Evolutionary conservation across 2,329 filamentous ascomycete genomes (phyloP), one percentile per base, ranked within the genome.

Genomic region (Dactylonectria estremocensis): DNA sequence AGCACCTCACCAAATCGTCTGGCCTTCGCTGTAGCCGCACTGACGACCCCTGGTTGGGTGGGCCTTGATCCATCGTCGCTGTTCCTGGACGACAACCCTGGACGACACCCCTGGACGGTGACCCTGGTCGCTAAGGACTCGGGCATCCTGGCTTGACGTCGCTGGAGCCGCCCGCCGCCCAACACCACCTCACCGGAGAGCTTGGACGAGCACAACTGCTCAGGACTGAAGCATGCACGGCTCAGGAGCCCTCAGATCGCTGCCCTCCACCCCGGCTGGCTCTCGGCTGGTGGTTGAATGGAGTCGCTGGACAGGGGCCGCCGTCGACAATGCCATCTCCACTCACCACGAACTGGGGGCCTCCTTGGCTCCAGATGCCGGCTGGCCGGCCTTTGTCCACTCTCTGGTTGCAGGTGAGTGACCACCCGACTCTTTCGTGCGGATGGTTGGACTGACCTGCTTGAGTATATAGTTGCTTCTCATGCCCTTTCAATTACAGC

Each of bases 401-500:
- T 43, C 14, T 43, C 5, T 43, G 68, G 68, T 54, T 60, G 24
- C 56, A 56, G 60, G 61, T 35, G 28, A 64, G 48, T 37, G 35
- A 57, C 55, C 61, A 65, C 40, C 59, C 49, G 43, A 46, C 28
- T 22, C 31, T 50, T 18, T 48, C 57, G 40, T 57, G 16, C 48
- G 50, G 18, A 67, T 66, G 46, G 59, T 62, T 52, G 61, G 57
- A 64, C 68, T 56, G 54, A 53, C 37, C 53, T 64, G 54, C 56
- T 70, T 66, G 67, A 37, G 74, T 78, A 78, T 78, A 78, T 78
- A 78, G 76, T 63, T 71, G 64, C 69, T 64, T 71, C 67, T 35
- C 53, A 66, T 70, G 62, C 70, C 75, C 75, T 69, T 66, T 69
- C 66, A 65, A 59, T 68, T 69, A 67, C 40, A 14, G 22, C 22